Conservation (phyloP, 2,329 filamentous ascomycete species). For the Colletotrichum brevisporum region DNA sequence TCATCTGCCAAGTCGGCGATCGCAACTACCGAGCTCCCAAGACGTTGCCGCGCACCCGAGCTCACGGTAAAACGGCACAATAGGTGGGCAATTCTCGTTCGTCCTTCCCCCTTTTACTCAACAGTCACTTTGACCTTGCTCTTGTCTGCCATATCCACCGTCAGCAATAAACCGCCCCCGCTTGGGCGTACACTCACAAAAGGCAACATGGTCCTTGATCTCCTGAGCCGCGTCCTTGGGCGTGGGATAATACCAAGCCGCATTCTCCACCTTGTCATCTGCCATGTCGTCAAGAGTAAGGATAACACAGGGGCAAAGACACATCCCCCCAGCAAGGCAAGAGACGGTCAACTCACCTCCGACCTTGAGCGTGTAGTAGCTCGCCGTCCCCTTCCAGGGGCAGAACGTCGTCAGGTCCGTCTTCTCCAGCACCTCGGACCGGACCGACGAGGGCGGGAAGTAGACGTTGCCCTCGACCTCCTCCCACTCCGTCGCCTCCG, state of each 20-base stretch:
- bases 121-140: slow-evolving; percentile 49
- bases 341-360: slow-evolving; percentile 52
- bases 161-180: slow-evolving; percentile 26
- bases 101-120: slow-evolving; percentile 22
- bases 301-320: neutral
- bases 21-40: neutral
- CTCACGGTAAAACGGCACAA: too few relatives aligned
- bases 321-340: neutral
- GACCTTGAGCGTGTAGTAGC: slow-evolving; percentile 68
- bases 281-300: slow-evolving; percentile 7
- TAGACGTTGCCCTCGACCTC: slow-evolving; percentile 73
- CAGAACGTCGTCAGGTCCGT: slow-evolving; percentile 65
- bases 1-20: neutral
- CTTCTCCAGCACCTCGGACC: slow-evolving; percentile 58
- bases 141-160: slow-evolving; percentile 47
- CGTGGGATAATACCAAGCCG: slow-evolving; percentile 71
- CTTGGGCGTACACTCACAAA: slow-evolving; percentile 61
- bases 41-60: too few relatives aligned
- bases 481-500: slow-evolving; percentile 64
- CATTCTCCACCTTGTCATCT: slow-evolving; percentile 64
- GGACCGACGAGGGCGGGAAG: slow-evolving; percentile 62
- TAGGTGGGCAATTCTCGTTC: too few relatives aligned
- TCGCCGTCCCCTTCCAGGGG: slow-evolving; percentile 70
- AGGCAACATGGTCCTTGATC: slow-evolving; percentile 70
- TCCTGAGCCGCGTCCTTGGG: slow-evolving; percentile 62